Evolutionary conservation across 345 rosid genomes (phyloP), one percentile per base, ranked within the genome.

Genomic region (Euphorbia tirucalli): DNA sequence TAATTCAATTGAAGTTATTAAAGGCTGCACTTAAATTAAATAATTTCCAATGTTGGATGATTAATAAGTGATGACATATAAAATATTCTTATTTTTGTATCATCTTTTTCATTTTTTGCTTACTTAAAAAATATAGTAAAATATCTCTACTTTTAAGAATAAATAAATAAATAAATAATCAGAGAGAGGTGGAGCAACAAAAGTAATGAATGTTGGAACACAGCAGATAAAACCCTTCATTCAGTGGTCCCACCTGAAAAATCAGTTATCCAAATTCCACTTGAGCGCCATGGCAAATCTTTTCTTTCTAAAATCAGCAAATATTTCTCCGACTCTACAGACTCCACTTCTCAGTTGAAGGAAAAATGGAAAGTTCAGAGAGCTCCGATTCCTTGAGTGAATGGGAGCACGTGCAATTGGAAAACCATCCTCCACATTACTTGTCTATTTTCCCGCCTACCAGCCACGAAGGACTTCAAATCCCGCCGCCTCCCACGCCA

Each of bases 321-420:
- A 4, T 31, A 39, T 21, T 54, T 24, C 19, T 10, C 9, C 18
- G 19, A 56, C 5, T n/a, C 7, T 25, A 15, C 41, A 30, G 3
- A 18, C 22, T 60, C 41, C 64, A 31, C 18, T 5, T 30, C 8
- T 10, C 28, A 32, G 9, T 19, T n/a, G 11, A 10, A 52, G 24
- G 19, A 5, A 39, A 0, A 48, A 80, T 79, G 82, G 86, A 80
- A 32, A 67, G 21, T 63, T 55, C 25, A 2, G 73, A 68, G 18
- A 16, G 54, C 65, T 14, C 46, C 24, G 80, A 65, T 49, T 79
- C 74, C 72, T 72, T 77, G 44, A 72, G 76, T 39, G 87, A 84
- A 7, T 86, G 88, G 90, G 82, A 82, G 61, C 76, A 75, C 49
- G 58, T 85, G 52, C 70, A 77, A 22, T 63, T 55, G 25, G 72